Conservation (phyloP, 371 early-diverging fungal species). For the Actinomortierella ambigua region DNA sequence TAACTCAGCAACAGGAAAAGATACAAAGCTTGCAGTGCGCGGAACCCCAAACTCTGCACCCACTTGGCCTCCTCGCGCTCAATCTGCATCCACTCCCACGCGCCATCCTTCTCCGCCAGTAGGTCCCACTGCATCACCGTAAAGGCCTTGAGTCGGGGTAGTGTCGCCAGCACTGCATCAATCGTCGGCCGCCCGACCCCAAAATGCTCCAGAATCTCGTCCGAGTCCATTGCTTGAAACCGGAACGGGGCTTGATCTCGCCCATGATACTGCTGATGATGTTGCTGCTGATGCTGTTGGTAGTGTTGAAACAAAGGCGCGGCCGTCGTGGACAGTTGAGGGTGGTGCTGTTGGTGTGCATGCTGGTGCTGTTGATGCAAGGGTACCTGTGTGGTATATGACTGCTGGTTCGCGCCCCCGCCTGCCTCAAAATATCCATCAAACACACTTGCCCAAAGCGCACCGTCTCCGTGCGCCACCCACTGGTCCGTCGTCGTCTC, state of each 20-base stretch:
- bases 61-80: slow-evolving; percentile 21
- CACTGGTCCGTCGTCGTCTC: slow-evolving; percentile 39
- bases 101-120: slow-evolving; percentile 23
- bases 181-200: slow-evolving; percentile 11
- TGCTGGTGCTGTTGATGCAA: slow-evolving; percentile 13
- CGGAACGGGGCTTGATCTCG: slow-evolving; percentile 3
- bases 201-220: slow-evolving; percentile 16
- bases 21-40: slow-evolving; percentile 22
- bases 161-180: slow-evolving; percentile 10
- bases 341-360: slow-evolving; percentile 14
- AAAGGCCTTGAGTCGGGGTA: slow-evolving; percentile 11
- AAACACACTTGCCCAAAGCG: slow-evolving; percentile 26
- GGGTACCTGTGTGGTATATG: too few relatives aligned
- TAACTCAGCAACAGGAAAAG: slow-evolving; percentile 18
- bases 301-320: slow-evolving; percentile 2
- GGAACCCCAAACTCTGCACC: slow-evolving; percentile 28
- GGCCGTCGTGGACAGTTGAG: slow-evolving; percentile 10
- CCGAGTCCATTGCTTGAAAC: background rate
- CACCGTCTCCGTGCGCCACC: slow-evolving; percentile 31
- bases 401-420: too few relatives aligned
- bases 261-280: slow-evolving; percentile 8
- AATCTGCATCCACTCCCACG: slow-evolving; percentile 19
- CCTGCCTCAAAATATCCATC: too few relatives aligned
- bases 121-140: slow-evolving; percentile 32
- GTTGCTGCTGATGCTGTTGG: background rate